phyloP scores from a whole-genome alignment of 2,329 filamentous ascomycete species.

The Ophiostoma ips region DNA sequence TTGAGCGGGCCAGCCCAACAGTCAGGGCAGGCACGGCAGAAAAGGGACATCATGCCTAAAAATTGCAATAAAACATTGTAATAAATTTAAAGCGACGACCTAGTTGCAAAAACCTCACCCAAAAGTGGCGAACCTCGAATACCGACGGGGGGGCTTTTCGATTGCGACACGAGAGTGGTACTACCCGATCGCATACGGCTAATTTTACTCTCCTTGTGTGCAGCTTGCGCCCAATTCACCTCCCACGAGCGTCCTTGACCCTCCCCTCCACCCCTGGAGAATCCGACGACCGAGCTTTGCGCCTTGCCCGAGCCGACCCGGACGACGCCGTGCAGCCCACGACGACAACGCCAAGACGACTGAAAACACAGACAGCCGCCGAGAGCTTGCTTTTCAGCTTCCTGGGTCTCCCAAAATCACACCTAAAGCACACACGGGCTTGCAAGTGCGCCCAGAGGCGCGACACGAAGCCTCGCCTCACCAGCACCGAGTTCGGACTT shows the following conservation, averaged over 20 bases:
- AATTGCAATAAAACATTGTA: neutral
- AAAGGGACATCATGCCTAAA: neutral
- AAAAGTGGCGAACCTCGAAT: neutral
- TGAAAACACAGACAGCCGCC: neutral
- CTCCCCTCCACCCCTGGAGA: neutral
- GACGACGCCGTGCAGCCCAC: neutral
- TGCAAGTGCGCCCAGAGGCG: too few species aligned
- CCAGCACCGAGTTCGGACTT: neutral
- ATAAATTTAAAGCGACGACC: neutral
- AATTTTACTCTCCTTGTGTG: neutral
- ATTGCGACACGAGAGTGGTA: neutral
- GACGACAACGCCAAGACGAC: neutral
- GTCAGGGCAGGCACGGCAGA: neutral
- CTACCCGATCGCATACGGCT: neutral
- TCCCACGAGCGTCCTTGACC: neutral
- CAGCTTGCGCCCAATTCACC: neutral
- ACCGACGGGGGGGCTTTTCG: neutral
- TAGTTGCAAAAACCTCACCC: neutral
- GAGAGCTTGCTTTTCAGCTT: too few species aligned
- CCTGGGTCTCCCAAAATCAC: too few species aligned
- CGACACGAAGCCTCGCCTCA: neutral
- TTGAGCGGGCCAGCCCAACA: neutral
- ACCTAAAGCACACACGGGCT: too few species aligned
- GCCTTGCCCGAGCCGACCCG: slow-evolving; percentile 5
- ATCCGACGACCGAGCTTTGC: neutral